phyloP scores from a whole-genome alignment of 2,329 filamentous ascomycete species.

The Scedosporium minutisporum region DNA sequence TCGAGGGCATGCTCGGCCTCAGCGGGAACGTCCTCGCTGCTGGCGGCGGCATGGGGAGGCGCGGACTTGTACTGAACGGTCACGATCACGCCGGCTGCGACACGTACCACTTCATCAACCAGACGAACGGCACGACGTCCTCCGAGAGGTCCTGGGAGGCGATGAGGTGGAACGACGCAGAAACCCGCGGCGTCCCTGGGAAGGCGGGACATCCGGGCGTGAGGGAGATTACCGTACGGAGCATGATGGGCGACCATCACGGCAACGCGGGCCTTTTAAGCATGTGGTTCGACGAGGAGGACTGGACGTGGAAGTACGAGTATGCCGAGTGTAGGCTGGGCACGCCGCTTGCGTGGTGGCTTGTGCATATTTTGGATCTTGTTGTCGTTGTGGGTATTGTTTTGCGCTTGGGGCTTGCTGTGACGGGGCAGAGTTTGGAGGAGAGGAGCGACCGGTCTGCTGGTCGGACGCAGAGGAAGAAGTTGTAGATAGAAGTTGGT shows the following conservation, averaged over 20 bases:
- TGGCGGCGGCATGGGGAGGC: slow-evolving; percentile 54
- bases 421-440: neutral
- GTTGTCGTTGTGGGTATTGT: slow-evolving; percentile 25
- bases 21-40: slow-evolving; percentile 50
- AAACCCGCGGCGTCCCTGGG: slow-evolving; percentile 28
- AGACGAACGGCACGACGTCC: slow-evolving; percentile 33
- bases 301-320: slow-evolving; percentile 72
- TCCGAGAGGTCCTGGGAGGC: slow-evolving; percentile 41
- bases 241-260: slow-evolving; percentile 97
- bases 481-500: neutral
- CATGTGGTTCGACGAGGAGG: slow-evolving; percentile 71
- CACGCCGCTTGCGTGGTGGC: slow-evolving; percentile 91
- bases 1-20: slow-evolving; percentile 78
- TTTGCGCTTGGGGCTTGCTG: slow-evolving; percentile 3
- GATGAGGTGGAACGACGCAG: slow-evolving; percentile 35
- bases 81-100: slow-evolving; percentile 96
- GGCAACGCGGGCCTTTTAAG: slow-evolving; percentile 85
- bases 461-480: neutral
- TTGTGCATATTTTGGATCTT: slow-evolving; percentile 66
- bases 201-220: slow-evolving; percentile 49
- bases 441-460: neutral
- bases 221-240: slow-evolving; percentile 84
- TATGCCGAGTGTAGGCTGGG: slow-evolving; percentile 72
- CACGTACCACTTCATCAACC: slow-evolving; percentile 71
- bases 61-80: slow-evolving; percentile 76